Conservation (phyloP, 2,329 filamentous ascomycete species). For the Cercospora sp. region DNA sequence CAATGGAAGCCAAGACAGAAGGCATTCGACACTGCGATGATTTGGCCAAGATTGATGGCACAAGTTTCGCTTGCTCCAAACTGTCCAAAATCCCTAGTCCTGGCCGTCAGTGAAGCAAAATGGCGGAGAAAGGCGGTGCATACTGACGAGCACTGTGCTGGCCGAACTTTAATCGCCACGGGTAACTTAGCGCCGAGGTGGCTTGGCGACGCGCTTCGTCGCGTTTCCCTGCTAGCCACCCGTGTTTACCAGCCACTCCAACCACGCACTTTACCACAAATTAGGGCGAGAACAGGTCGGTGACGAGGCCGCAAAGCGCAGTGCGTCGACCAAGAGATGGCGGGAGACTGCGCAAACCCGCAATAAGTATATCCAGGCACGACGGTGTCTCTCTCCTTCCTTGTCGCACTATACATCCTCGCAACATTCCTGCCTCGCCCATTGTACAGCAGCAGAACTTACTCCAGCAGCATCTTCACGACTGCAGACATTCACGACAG, state of each 20-base stretch:
- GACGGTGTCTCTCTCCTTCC: conserved; percentile 4
- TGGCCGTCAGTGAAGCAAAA: background rate
- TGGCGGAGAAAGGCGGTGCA: background rate
- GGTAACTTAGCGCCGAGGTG: background rate
- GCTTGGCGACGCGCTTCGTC: background rate
- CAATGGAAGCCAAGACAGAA: background rate
- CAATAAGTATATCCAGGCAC: conserved; percentile 15
- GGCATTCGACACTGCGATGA: background rate
- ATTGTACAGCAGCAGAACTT: conserved; percentile 9
- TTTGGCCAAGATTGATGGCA: background rate
- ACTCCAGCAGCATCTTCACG: background rate
- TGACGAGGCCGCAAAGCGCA: conserved; percentile 2
- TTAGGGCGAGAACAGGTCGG: background rate
- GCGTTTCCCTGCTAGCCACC: background rate
- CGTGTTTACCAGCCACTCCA: conserved; percentile 2
- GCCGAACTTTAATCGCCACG: background rate
- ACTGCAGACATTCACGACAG: background rate
- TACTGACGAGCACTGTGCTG: background rate
- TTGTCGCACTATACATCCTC: conserved; percentile 10
- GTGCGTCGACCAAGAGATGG: conserved; percentile 6
- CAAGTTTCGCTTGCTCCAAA: background rate
- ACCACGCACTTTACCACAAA: background rate
- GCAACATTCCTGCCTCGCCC: conserved; percentile 9
- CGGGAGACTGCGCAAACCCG: conserved; percentile 10
- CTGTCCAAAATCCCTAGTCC: background rate